Evolutionary conservation across 1,284 basidiomycete genomes (phyloP), one percentile per base, ranked within the genome.

Genomic region (Ceratobasidium sp.): DNA sequence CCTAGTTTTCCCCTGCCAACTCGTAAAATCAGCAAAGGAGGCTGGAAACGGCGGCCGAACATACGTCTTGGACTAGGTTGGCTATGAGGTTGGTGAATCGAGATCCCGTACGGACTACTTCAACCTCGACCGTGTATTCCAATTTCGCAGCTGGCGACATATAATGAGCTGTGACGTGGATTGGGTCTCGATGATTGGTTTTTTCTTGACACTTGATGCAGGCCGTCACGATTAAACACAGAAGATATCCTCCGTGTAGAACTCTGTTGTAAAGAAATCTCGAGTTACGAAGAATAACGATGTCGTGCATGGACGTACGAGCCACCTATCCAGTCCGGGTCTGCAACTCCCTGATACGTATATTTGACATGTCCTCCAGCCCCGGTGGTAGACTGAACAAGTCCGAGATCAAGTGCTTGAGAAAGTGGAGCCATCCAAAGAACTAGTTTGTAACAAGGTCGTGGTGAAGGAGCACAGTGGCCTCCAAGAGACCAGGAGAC

Each of bases 111-210:
- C 84, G 86, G 23, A 86, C 53, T 0, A 77, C 77, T 12, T 79
- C 81, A 1, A 89, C 79, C 49, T 79, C 83, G 18, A 88, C 81
- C 66, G 84, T 82, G 74, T 84, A 86, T 3, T 77, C 79, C 3
- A 79, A 73, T 30, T 63, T 48, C 0, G 78, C 77, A 1, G 85
- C 82, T 0, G 85, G 79, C 38, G 82, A 80, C 40, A 88, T 79
- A 75, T 82, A 90, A 75, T 89, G 85, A 0, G 86, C 86, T 2
- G 85, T 86, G 61, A 87, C 78, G 76, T 89, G 85, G 38, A 88
- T 79, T 6, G 85, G 84, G 74, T 89, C 87, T 21, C 77, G 79
- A 76, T 88, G 86, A 11, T 75, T 36, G 2, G 84, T 83, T 7
- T 73, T 67, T 1, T 81, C 78, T 77, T 89, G 87, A 63, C 84